Conservation (phyloP, 2,329 filamentous ascomycete genomes). For the Trichoderma asperellum region DNA sequence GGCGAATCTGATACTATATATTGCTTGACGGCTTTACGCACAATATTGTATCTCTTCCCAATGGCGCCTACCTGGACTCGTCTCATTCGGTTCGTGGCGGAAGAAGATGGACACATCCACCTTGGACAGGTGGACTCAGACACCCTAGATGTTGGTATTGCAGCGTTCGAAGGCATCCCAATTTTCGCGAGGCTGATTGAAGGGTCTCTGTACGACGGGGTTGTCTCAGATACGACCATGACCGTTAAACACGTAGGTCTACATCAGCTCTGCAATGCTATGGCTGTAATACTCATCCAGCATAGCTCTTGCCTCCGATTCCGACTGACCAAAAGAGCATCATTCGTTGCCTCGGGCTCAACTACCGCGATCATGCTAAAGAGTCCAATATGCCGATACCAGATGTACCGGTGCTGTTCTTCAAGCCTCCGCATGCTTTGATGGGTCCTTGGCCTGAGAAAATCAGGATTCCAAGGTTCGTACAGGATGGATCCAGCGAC, state of each 20-base stretch:
- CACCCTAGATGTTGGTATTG: neutral
- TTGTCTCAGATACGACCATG: neutral
- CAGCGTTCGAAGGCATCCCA: neutral
- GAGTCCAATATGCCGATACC: neutral
- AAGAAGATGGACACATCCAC: neutral
- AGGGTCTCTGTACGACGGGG: neutral
- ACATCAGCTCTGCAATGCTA: neutral
- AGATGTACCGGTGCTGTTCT: neutral
- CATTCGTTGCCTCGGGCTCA: slow-evolving; percentile 2
- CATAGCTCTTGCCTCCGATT: neutral
- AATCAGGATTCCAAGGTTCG: neutral
- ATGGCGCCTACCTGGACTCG: neutral
- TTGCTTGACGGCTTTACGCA: neutral
- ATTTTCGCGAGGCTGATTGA: neutral
- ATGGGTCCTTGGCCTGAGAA: neutral
- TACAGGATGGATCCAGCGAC: neutral
- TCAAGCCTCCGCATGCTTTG: neutral
- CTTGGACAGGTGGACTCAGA: neutral
- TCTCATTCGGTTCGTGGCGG: neutral
- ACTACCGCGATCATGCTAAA: neutral
- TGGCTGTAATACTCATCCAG: neutral
- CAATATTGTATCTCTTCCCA: neutral
- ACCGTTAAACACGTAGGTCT: neutral
- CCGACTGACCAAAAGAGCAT: neutral
- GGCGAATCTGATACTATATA: too few species aligned